These are phyloP conservation scores for Oryza meridionalis DNA, from an alignment of 176 grass and related monocot genomes.

Conservation along the genomic window DNA sequence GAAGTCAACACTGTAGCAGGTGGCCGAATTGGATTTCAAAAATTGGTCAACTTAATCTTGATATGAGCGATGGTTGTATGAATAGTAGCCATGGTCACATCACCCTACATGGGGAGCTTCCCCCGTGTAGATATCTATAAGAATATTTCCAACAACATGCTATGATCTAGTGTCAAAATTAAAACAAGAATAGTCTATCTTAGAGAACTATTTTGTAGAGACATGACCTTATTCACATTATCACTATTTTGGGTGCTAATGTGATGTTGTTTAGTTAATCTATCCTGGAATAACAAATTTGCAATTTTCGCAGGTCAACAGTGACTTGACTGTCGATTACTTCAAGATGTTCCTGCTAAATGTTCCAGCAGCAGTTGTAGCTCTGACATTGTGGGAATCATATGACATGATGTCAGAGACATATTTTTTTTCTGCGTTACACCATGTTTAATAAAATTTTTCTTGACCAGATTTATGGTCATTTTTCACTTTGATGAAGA, in stretches of 20 bases:
- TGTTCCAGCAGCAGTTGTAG: constrained; percentile 81
- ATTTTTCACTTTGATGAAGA: constrained; percentile 1
- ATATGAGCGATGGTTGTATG: too few relatives aligned
- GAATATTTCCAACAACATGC: background rate
- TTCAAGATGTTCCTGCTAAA: constrained; percentile 90
- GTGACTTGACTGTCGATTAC: constrained; percentile 86
- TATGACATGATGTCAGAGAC: background rate
- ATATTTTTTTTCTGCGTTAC: background rate
- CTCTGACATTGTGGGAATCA: constrained; percentile 73
- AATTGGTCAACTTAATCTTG: too few relatives aligned
- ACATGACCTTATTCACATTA: background rate
- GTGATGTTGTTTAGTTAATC: background rate
- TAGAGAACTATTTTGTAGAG: background rate
- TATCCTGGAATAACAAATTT: constrained; percentile 12
- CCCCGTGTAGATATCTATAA: background rate
- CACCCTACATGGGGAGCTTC: too few relatives aligned
- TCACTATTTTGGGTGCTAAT: background rate
- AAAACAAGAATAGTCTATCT: background rate
- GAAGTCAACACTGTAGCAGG: too few relatives aligned
- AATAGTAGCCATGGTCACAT: too few relatives aligned
- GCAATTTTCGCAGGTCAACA: constrained; percentile 69
- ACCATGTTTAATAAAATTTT: background rate
- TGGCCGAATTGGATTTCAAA: too few relatives aligned
- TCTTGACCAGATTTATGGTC: background rate
- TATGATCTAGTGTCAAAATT: background rate